A percentile compares a stretch with the other conserved stretches of the same genome.
Evolutionary conservation across 2,329 filamentous ascomycete genomes (phyloP).

Genomic region (Clarireedia monteithiana): DNA sequence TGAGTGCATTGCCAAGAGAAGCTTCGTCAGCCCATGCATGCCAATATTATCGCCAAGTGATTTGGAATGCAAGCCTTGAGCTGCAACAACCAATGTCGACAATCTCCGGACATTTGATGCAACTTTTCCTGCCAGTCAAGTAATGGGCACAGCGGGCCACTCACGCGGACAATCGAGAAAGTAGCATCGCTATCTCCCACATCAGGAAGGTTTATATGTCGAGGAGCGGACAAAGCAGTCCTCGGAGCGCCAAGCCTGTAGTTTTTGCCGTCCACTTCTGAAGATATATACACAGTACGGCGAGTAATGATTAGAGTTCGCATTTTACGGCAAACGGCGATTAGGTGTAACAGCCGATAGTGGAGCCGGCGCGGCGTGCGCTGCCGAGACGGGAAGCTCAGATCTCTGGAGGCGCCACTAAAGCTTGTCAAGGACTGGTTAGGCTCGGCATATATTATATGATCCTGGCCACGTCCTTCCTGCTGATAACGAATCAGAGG

Average conservation of each 20-base stretch:
- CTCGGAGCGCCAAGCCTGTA: neutral
- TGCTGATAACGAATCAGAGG: too few relatives aligned
- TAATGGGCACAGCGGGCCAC: too few relatives aligned
- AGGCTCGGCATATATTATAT: neutral
- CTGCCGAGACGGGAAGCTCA: conserved; percentile 6
- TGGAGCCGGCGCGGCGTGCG: conserved; percentile 4
- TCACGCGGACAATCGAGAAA: neutral
- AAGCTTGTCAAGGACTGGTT: neutral
- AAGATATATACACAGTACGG: conserved; percentile 1
- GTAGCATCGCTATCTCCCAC: neutral
- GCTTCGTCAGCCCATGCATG: neutral
- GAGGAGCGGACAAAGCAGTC: neutral
- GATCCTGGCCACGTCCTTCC: neutral
- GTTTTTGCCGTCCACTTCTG: neutral
- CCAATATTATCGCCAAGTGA: neutral
- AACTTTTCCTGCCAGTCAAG: neutral
- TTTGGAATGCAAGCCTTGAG: neutral
- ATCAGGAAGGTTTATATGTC: conserved; percentile 5
- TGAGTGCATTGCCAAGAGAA: neutral
- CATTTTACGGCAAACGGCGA: neutral
- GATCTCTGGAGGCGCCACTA: neutral
- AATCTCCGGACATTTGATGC: neutral
- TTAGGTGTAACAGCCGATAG: neutral
- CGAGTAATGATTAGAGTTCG: neutral
- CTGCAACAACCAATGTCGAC: neutral